phyloP scores from a whole-genome alignment of 2,329 filamentous ascomycete genomes.

The Diaporthe sp. region DNA sequence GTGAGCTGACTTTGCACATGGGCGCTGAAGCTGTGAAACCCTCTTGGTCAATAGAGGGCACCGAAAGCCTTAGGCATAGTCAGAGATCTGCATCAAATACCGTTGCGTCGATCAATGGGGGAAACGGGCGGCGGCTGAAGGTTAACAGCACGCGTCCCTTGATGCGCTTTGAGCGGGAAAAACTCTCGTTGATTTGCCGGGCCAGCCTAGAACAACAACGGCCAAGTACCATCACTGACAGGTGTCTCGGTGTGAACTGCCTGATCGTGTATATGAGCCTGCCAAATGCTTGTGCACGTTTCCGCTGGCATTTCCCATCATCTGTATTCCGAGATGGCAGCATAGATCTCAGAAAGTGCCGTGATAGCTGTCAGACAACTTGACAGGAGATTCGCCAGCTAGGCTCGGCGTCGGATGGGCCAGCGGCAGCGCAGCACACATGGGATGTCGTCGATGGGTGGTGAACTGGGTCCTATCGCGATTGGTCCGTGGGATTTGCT shows the following conservation, averaged over 20 bases:
- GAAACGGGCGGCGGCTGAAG: constrained; percentile 15
- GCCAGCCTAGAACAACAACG: constrained; percentile 5
- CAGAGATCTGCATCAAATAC: constrained; percentile 12
- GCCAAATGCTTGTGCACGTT: constrained; percentile 6
- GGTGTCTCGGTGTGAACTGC: background rate
- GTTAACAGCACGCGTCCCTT: constrained; percentile 6
- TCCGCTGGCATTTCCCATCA: constrained; percentile 12
- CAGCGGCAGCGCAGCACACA: constrained; percentile 13
- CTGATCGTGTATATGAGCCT: background rate
- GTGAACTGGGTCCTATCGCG: constrained; percentile 7
- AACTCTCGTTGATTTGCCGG: constrained; percentile 15
- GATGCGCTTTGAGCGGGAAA: constrained; percentile 7
- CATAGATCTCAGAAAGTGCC: constrained; percentile 18
- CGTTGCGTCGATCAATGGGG: constrained; percentile 3
- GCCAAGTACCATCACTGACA: constrained; percentile 7
- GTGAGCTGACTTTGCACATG: background rate
- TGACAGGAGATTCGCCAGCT: constrained; percentile 6
- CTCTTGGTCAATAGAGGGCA: background rate
- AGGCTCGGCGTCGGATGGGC: constrained; percentile 9
- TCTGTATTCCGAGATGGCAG: constrained; percentile 23
- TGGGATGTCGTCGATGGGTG: constrained; percentile 25
- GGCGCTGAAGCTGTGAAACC: background rate
- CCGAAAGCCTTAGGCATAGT: constrained; percentile 1
- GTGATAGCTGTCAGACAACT: constrained; percentile 11
- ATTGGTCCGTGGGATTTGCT: constrained; percentile 27